Base-by-base conservation (phyloP, 345 rosid species). In the Citrus sp. region DNA sequence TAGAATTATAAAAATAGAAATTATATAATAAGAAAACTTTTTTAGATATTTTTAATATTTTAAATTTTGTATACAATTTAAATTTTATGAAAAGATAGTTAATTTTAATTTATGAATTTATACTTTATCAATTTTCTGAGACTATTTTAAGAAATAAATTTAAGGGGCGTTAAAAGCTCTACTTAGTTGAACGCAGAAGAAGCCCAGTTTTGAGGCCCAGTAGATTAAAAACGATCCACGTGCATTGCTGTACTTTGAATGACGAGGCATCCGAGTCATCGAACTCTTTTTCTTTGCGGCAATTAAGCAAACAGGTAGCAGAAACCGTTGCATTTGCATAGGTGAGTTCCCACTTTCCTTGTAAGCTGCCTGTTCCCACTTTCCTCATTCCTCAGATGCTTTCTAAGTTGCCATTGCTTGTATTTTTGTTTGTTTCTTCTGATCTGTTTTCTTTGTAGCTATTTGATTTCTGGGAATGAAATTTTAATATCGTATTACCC, bases 401-500 rank as follows among this genome's bases (percentile, higher is more conserved):
- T 42, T 7, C 13, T 69, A 13, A 46, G 51, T 13, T 46, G 51
- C 16, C 9, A 3, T 13, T 46, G 18, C 0, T 42, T 12, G 4
- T 42, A 0, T 42, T 2, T 13, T 46, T 46, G 51, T 3, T 42
- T 40, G 49, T 46, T 46, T 46, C 2, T 13, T 46, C 5, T 46
- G 14, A 18, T 54, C 58, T 54, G n/a, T 18, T 54, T 54, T 54
- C 58, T 30, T 65, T 65, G 66, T 22, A 16, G n/a, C 6, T 22
- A 66, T 66, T 76, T 66, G 37, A 18, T 18, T 55, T 66, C 37
- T 16, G 72, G 79, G 65, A 34, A n/a, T 64, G 55, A 56, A 37
- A 59, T 37, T 59, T 60, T 25, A 4, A 18, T 46, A 46, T 46
- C 2, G 51, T 16, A 13, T 46, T 3, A 12, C 0, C 51, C 51